Percentiles rank a stretch among this genome's conserved stretches.
phyloP scores from a whole-genome alignment of 208 protist species.

The Leishmania turanica region DNA sequence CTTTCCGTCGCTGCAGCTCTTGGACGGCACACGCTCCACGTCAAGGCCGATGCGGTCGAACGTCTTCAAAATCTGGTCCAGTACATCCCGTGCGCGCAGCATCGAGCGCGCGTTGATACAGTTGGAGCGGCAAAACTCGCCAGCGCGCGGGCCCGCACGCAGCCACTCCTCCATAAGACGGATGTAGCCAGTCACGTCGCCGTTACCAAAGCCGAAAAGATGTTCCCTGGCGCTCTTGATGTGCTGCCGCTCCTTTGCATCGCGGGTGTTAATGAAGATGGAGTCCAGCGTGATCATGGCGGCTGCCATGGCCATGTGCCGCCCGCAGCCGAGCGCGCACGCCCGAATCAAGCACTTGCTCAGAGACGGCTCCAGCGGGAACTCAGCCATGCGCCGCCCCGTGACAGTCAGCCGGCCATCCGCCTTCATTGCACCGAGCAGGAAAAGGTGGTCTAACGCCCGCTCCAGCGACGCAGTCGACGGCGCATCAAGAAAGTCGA shows the following conservation, averaged over 20 bases:
- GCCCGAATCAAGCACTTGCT: slow-evolving; percentile 92
- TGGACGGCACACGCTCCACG: slow-evolving; percentile 6
- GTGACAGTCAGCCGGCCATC: slow-evolving; percentile 96
- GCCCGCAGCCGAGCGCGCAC: slow-evolving; percentile 66
- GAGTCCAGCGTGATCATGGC: slow-evolving; percentile 94
- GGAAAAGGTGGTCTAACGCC: slow-evolving; percentile 97
- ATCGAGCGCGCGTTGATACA: slow-evolving; percentile 71
- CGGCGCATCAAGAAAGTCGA: slow-evolving; percentile 98
- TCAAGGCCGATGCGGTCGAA: slow-evolving; percentile 83
- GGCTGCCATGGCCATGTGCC: slow-evolving; percentile 91
- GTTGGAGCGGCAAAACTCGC: slow-evolving; percentile 86
- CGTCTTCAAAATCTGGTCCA: slow-evolving; percentile 87
- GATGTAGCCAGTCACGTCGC: slow-evolving; percentile 86
- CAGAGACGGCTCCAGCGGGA: slow-evolving; percentile 98
- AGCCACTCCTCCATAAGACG: slow-evolving; percentile 89
- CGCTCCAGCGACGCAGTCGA: slow-evolving; percentile 97
- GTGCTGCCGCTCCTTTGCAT: slow-evolving; percentile 70
- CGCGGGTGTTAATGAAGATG: slow-evolving; percentile 96
- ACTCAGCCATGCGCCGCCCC: slow-evolving; percentile 98
- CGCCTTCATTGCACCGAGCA: slow-evolving; percentile 98
- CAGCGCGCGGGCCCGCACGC: slow-evolving; percentile 46
- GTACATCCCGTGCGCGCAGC: slow-evolving; percentile 79
- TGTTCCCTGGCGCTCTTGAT: slow-evolving; percentile 75
- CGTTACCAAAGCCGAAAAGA: slow-evolving; percentile 81
- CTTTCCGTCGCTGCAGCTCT: background rate